Base-by-base conservation (phyloP, 192 early-diverging fungal genomes). In the Helicostylum pulchrum region DNA sequence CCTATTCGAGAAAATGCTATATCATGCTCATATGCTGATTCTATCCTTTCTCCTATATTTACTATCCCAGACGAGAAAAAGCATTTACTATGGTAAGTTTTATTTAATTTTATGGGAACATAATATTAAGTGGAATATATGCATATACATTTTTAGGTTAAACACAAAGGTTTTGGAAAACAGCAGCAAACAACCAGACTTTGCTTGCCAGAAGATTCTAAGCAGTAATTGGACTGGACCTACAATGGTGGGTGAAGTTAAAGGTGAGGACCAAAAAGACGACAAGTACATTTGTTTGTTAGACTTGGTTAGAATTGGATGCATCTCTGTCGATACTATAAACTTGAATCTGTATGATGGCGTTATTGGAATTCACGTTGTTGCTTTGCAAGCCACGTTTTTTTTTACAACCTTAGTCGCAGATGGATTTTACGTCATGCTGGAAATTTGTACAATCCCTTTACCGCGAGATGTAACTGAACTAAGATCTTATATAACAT, bases 371-470 rank as follows among this genome's bases (percentile, higher is more conserved):
- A 50, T 50, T 3, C 48, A 50, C 7, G 8, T 50, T 7, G 7
- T 50, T 21, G 48, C n/a, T 50, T 19, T 50, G 19, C 48, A 50
- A 21, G 48, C 23, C 20, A 19, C 48, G 0, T 20, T 50, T 20
- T 50, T 23, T 8, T 1, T 50, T 21, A 21, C 19, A 8, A 50
- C 48, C 0, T 17, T 21, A 50, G 4, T 50, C 21, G n/a, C 48
- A 2, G 19, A 21, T 21, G 7, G 19, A 20, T 50, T 50, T 17
- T 50, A 50, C 7, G 48, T 50, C 11, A 50, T 50, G 48, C 21
- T 50, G 48, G 48, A 50, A 20, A 50, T 50, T 50, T 50, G 48
- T 8, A 23, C 48, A 50, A 50, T 50, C 11, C n/a, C 48, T 1
- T 15, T 50, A 50, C 48, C 48, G 23, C 21, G 19, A 17, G 48